Conservation (phyloP, 1,284 basidiomycete genomes). For the Rhizoctonia solani region DNA sequence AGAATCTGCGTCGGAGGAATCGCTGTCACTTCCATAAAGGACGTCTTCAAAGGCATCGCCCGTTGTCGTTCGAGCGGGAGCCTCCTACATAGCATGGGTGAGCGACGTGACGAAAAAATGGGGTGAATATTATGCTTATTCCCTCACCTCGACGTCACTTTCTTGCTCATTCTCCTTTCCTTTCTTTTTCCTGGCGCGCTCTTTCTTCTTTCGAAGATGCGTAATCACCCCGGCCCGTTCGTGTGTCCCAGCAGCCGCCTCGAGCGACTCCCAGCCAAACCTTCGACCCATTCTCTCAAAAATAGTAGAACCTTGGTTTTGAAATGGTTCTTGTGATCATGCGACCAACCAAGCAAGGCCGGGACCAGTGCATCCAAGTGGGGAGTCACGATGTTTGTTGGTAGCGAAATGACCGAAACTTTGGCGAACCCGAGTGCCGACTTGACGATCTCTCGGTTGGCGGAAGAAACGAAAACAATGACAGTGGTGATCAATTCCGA, state of each 20-base stretch:
- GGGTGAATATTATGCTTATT: neutral
- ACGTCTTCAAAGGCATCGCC: conserved; percentile 96
- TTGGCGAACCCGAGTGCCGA: conserved; percentile 95
- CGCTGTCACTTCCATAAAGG: conserved; percentile 91
- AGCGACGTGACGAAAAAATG: conserved; percentile 14
- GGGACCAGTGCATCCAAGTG: conserved; percentile 82
- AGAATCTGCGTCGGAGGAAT: conserved; percentile 70
- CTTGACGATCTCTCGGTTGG: conserved; percentile 98
- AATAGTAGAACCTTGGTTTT: conserved; percentile 93
- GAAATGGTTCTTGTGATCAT: conserved; percentile 99
- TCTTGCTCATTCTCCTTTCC: conserved; percentile 63
- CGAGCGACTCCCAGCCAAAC: conserved; percentile 86
- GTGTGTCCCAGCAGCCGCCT: conserved; percentile 50
- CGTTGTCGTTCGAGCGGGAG: conserved; percentile 50
- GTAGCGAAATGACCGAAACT: conserved; percentile 86
- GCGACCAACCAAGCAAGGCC: conserved; percentile 86
- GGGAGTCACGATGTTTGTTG: conserved; percentile 69
- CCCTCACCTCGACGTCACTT: conserved; percentile 53
- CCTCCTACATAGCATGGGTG: conserved; percentile 42
- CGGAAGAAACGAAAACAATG: conserved; percentile 86
- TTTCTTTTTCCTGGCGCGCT: conserved; percentile 70
- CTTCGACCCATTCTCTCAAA: conserved; percentile 94
- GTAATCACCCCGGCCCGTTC: conserved; percentile 70
- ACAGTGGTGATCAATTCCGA: conserved; percentile 86
- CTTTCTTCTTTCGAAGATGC: conserved; percentile 67